Evolutionary conservation across 2,329 filamentous ascomycete genomes (phyloP), one percentile per base, ranked within the genome.

Genomic region (Neodidymelliopsis sp.): DNA sequence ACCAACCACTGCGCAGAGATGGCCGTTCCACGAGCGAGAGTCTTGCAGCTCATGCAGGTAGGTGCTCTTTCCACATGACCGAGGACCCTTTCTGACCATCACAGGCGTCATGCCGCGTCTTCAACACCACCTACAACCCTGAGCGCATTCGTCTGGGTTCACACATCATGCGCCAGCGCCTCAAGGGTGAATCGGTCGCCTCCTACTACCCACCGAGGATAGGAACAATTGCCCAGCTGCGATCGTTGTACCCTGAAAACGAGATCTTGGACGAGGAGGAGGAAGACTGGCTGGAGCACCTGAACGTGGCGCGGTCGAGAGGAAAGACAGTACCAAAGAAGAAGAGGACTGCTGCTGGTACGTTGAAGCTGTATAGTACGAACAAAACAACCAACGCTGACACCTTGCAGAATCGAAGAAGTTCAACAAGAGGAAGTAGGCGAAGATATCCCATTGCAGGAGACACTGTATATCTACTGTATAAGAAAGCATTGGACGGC

Each of bases 321-420:
- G 92, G 91, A 60, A 97, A 97, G 80, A 87, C 87, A 45, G 84
- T 88, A 33, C 91, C 93, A 6, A 88, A 95, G 83, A 97, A 96
- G 84, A 95, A 94, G 81, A 86, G 80, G 69, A 85, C 80, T 33
- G 75, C 75, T 60, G 74, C 74, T 49, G 76, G 76, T 77, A 45
- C 63, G 68, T 72, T 64, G n/a, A n/a, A n/a, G n/a, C n/a, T n/a
- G n/a, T n/a, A 55, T 66, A 72, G 15, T 4, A 4, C 2, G 27
- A 23, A 35, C 49, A 25, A 35, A 41, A 24, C 22, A n/a, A n/a
- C n/a, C n/a, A n/a, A 50, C 34, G 16, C 49, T 61, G 33, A 60
- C 33, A 4, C 1, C 9, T 2, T 3, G 12, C 56, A 77, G 74
- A 77, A 60, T 76, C 74, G 40, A 77, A 76, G 65, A 76, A 75